phyloP scores from a whole-genome alignment of 371 early-diverging fungal species.

The Syncephalis plumigaleata region DNA sequence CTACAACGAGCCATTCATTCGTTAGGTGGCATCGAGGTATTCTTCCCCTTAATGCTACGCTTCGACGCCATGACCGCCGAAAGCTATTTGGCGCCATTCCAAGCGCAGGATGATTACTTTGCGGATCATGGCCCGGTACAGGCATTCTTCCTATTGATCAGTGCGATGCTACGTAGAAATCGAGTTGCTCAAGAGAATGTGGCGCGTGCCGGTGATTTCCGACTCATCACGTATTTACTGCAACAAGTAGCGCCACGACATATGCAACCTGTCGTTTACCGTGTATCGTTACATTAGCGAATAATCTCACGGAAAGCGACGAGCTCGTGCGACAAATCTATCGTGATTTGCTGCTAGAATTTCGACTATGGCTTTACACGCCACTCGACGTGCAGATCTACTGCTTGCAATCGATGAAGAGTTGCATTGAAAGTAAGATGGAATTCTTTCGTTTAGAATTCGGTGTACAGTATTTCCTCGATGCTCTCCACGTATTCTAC shows the following conservation, averaged over 20 bases:
- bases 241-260: slow-evolving; percentile 17
- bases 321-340: slow-evolving; percentile 8
- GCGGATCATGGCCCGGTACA: slow-evolving; percentile 5
- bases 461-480: slow-evolving; percentile 19
- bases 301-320: slow-evolving; percentile 3
- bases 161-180: slow-evolving; percentile 15
- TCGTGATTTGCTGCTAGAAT: slow-evolving; percentile 17
- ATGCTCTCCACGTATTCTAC: slow-evolving; percentile 18
- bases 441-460: slow-evolving; percentile 14
- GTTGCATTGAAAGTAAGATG: slow-evolving; percentile 9
- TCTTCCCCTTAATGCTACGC: slow-evolving; percentile 23
- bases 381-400: slow-evolving; percentile 16
- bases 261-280: slow-evolving; percentile 12
- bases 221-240: slow-evolving; percentile 17
- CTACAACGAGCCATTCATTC: slow-evolving; percentile 24
- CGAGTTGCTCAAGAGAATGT: slow-evolving; percentile 15
- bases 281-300: slow-evolving; percentile 12
- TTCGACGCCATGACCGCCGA: slow-evolving; percentile 11
- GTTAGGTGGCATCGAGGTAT: slow-evolving; percentile 25
- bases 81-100: slow-evolving; percentile 6
- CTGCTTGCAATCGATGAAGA: slow-evolving; percentile 17
- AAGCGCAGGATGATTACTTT: slow-evolving; percentile 9
- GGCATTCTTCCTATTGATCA: slow-evolving; percentile 17
- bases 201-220: slow-evolving; percentile 14
- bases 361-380: slow-evolving; percentile 21